Evolutionary conservation across 2,329 filamentous ascomycete species (phyloP).

Genomic region (Penicillium glabrum): DNA sequence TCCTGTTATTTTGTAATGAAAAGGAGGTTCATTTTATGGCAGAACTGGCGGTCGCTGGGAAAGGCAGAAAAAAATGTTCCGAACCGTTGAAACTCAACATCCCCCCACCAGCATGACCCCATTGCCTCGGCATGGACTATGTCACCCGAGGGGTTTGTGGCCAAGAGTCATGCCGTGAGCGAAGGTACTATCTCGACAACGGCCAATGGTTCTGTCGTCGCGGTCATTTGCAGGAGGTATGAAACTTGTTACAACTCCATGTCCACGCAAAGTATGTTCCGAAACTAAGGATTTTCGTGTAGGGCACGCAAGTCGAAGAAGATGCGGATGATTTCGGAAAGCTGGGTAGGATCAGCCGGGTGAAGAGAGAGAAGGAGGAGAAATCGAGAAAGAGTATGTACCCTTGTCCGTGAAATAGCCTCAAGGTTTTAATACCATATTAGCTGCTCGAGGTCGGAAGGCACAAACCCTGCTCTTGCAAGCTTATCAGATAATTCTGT

Average conservation of each 20-base stretch:
- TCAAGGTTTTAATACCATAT: conserved; percentile 48
- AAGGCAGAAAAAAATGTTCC: conserved; percentile 23
- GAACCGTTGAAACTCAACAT: conserved; percentile 6
- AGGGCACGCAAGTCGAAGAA: conserved; percentile 49
- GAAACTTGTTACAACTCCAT: background rate
- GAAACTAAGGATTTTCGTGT: conserved; percentile 1
- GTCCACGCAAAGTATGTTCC: background rate
- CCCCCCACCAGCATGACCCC: conserved; percentile 30
- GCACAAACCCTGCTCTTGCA: conserved; percentile 80
- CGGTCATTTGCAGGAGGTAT: conserved; percentile 75
- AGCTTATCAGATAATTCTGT: conserved; percentile 78
- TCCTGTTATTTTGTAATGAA: background rate
- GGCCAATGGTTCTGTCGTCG: conserved; percentile 77
- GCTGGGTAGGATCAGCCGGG: conserved; percentile 56
- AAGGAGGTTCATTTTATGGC: background rate
- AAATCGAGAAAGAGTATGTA: conserved; percentile 51
- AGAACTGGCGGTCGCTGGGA: conserved; percentile 19
- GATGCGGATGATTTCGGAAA: conserved; percentile 70
- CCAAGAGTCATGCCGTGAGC: conserved; percentile 67
- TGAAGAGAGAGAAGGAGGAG: conserved; percentile 56
- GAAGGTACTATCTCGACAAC: conserved; percentile 70
- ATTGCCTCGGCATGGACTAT: conserved; percentile 41
- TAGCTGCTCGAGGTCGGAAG: conserved; percentile 60
- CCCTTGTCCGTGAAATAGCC: background rate
- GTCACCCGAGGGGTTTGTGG: conserved; percentile 51